Percentiles rank a stretch among this genome's conserved stretches.
Evolutionary conservation across 331 rosid species (phyloP).

Genomic region (Saraca asoca): DNA sequence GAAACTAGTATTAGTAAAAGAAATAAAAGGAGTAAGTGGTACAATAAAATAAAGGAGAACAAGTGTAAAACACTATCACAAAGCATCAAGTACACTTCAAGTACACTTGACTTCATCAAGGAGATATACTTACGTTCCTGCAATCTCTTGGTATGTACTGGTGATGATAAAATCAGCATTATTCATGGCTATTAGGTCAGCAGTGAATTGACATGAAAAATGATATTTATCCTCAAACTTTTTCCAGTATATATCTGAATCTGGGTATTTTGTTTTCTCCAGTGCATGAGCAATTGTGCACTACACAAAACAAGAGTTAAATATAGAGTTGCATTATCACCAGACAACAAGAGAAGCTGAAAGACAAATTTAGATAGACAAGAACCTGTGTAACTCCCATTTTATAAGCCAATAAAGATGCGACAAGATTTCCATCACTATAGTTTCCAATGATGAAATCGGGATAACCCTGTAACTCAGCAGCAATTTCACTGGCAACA

Average conservation of each 20-base stretch:
- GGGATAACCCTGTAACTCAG: slow-evolving; percentile 75
- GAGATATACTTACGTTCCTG: slow-evolving; percentile 57
- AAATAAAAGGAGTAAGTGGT: too few species aligned
- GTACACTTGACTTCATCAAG: background rate
- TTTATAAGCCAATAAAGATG: slow-evolving; percentile 78
- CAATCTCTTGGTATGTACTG: slow-evolving; percentile 72
- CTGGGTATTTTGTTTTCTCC: slow-evolving; percentile 74
- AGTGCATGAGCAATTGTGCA: slow-evolving; percentile 67
- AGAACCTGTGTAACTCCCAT: slow-evolving; percentile 88
- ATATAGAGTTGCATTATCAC: slow-evolving; percentile 27
- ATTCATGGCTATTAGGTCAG: slow-evolving; percentile 68
- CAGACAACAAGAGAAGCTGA: slow-evolving; percentile 7
- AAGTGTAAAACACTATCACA: background rate
- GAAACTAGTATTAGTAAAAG: too few species aligned
- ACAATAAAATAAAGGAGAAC: too few species aligned
- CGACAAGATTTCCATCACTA: slow-evolving; percentile 95
- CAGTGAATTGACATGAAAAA: slow-evolving; percentile 67
- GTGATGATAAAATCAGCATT: slow-evolving; percentile 72
- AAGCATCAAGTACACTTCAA: slow-evolving; percentile 8
- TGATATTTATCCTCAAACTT: slow-evolving; percentile 63
- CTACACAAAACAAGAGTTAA: slow-evolving; percentile 35
- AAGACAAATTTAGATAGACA: slow-evolving; percentile 7
- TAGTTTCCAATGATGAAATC: slow-evolving; percentile 92
- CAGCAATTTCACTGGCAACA: slow-evolving; percentile 70
- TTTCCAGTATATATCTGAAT: slow-evolving; percentile 63